Evolutionary conservation across 352 stramenopile genomes (phyloP).

Genomic region (Globisporangium splendens): DNA sequence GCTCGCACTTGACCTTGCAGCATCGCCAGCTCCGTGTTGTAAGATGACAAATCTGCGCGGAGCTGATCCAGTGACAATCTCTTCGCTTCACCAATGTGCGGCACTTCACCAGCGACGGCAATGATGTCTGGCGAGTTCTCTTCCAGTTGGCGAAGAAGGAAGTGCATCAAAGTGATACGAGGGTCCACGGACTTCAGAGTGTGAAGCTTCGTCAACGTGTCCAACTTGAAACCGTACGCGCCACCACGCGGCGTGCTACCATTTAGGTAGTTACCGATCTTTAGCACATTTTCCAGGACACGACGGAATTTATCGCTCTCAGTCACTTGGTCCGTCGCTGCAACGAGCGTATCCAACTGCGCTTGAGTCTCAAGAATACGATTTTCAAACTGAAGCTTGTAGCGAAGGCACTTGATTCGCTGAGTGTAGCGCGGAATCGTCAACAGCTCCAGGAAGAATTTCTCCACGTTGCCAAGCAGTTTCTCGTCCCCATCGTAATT

Average conservation of each 20-base stretch:
- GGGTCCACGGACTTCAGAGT: conserved; percentile 81
- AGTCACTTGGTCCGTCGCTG: conserved; percentile 74
- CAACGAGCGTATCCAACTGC: conserved; percentile 78
- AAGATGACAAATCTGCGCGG: conserved; percentile 71
- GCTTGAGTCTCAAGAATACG: conserved; percentile 80
- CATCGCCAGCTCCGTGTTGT: conserved; percentile 84
- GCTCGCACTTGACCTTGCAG: conserved; percentile 78
- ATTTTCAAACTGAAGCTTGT: conserved; percentile 85
- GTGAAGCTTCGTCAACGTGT: conserved; percentile 87
- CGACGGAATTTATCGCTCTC: conserved; percentile 79
- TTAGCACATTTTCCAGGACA: conserved; percentile 82
- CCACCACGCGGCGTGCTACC: conserved; percentile 82
- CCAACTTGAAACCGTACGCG: conserved; percentile 91
- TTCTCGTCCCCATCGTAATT: conserved; percentile 89
- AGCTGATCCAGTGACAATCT: conserved; percentile 80
- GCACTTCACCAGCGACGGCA: conserved; percentile 72
- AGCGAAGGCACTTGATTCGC: conserved; percentile 86
- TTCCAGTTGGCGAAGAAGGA: conserved; percentile 72
- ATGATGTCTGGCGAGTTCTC: conserved; percentile 75
- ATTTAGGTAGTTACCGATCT: conserved; percentile 92
- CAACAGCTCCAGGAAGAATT: conserved; percentile 85
- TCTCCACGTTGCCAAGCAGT: conserved; percentile 84
- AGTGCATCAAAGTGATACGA: conserved; percentile 81
- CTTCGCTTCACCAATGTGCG: conserved; percentile 75
- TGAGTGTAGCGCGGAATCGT: conserved; percentile 86